These are phyloP conservation scores for Mycena kentingensis DNA, from an alignment of 768 basidiomycete species.

Conservation along the genomic window DNA sequence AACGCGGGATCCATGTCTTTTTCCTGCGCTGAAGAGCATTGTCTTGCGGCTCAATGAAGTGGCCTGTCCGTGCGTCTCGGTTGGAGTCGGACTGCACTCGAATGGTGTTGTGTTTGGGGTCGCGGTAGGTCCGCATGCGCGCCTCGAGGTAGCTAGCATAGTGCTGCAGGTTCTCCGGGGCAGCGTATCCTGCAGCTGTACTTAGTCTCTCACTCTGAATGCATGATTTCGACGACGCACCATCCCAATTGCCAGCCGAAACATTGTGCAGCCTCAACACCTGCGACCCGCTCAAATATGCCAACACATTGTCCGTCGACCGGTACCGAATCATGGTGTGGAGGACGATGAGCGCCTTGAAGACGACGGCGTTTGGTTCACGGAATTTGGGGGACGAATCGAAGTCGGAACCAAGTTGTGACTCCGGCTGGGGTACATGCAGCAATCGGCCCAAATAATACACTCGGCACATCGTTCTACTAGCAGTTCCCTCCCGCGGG, in stretches of 20 bases:
- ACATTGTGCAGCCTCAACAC: constrained; percentile 83
- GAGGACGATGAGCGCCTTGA: constrained; percentile 93
- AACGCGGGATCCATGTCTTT: constrained; percentile 89
- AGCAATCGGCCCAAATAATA: too few relatives aligned
- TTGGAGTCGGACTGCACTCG: constrained; percentile 93
- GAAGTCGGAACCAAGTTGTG: too few relatives aligned
- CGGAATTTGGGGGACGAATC: too few relatives aligned
- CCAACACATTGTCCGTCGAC: constrained; percentile 89
- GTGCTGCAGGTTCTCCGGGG: constrained; percentile 82
- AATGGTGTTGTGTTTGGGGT: constrained; percentile 92
- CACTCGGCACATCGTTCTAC: too few relatives aligned
- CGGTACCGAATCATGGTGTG: constrained; percentile 98
- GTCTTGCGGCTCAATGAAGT: too few relatives aligned
- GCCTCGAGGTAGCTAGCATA: constrained; percentile 90
- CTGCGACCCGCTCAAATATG: constrained; percentile 79
- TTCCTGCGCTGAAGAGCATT: constrained; percentile 57
- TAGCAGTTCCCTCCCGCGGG: too few relatives aligned
- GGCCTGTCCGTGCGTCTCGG: constrained; percentile 80
- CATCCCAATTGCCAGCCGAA: constrained; percentile 84
- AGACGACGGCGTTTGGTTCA: constrained; percentile 94
- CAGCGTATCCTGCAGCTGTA: constrained; percentile 65
- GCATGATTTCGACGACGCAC: constrained; percentile 46
- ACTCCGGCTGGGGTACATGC: too few relatives aligned
- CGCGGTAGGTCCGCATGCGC: constrained; percentile 84
- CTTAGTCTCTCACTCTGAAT: neutral